Conservation (phyloP, 306 rosid genomes). For the Malus sieversii region DNA sequence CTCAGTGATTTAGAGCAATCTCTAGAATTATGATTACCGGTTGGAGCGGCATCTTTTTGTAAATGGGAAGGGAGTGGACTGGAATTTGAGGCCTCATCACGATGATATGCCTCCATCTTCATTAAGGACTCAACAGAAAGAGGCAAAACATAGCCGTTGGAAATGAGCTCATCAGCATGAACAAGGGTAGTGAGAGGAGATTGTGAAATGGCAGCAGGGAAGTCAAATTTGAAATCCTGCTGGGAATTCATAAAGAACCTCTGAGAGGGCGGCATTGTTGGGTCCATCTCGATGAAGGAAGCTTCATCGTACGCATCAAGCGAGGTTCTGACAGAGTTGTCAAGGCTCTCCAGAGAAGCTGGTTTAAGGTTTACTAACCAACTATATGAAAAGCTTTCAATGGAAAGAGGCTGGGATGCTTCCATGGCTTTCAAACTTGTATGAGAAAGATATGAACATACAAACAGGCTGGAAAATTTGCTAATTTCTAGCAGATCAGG, state of each 20-base stretch:
- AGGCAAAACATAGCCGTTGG: conserved; percentile 84
- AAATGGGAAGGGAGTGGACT: conserved; percentile 30
- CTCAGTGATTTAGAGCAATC: conserved; percentile 48
- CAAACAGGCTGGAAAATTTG: conserved; percentile 17
- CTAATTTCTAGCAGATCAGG: conserved; percentile 25
- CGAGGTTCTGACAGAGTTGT: conserved; percentile 52
- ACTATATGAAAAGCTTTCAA: conserved; percentile 91
- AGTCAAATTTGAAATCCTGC: conserved; percentile 81
- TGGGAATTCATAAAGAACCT: conserved; percentile 69
- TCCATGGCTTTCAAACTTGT: conserved; percentile 50
- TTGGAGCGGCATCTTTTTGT: conserved; percentile 24
- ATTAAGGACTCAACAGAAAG: conserved; percentile 66
- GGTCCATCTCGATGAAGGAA: conserved; percentile 98
- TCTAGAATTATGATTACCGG: conserved; percentile 3
- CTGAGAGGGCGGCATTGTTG: conserved; percentile 82
- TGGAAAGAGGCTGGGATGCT: conserved; percentile 74
- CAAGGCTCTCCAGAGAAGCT: conserved; percentile 52
- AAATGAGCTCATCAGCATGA: conserved; percentile 87
- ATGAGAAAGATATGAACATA: conserved; percentile 8
- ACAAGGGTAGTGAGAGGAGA: conserved; percentile 50
- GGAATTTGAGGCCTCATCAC: conserved; percentile 26
- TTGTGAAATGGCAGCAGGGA: conserved; percentile 45
- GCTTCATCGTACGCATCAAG: conserved; percentile 73
- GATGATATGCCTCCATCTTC: conserved; percentile 29
- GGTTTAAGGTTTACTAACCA: conserved; percentile 84